Evolutionary conservation across 805 yeast genomes (phyloP).

Genomic region (Grigorovia transvaalensis): DNA sequence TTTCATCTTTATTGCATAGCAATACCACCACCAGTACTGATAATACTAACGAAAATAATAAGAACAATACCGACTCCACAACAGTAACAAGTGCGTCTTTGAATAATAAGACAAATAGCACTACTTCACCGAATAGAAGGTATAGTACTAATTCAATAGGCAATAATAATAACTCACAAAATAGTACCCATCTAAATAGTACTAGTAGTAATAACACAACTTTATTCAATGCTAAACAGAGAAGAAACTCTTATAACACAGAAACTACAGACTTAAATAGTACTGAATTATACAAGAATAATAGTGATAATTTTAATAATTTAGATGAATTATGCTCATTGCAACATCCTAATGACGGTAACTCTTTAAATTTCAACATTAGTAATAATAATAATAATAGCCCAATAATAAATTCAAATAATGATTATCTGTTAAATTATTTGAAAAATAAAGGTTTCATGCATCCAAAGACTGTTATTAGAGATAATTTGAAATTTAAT

Average conservation of each 20-base stretch:
- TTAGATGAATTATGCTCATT: too few relatives aligned
- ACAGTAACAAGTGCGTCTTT: too few relatives aligned
- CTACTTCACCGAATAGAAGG: neutral
- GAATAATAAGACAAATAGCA: neutral
- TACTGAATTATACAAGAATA: neutral
- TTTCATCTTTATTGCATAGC: conserved; percentile 15
- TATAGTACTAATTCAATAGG: conserved; percentile 1
- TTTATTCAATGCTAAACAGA: neutral
- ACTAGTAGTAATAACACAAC: neutral
- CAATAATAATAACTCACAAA: neutral
- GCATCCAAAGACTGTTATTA: conserved; percentile 10
- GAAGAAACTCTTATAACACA: neutral
- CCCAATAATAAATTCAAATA: conserved; percentile 1
- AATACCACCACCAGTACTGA: too few relatives aligned
- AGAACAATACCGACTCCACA: neutral
- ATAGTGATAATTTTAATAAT: too few relatives aligned
- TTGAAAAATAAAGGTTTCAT: conserved; percentile 24
- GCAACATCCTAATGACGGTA: neutral
- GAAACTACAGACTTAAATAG: neutral
- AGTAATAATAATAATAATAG: neutral
- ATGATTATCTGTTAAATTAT: conserved; percentile 13
- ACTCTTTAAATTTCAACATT: neutral
- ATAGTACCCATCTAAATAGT: neutral
- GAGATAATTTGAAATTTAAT: conserved; percentile 7
- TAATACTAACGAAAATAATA: too few relatives aligned